A percentile compares a stretch with the other conserved stretches of the same genome.
Conservation (phyloP, 2,329 filamentous ascomycete genomes). For the Orbilia ellipsospora region DNA sequence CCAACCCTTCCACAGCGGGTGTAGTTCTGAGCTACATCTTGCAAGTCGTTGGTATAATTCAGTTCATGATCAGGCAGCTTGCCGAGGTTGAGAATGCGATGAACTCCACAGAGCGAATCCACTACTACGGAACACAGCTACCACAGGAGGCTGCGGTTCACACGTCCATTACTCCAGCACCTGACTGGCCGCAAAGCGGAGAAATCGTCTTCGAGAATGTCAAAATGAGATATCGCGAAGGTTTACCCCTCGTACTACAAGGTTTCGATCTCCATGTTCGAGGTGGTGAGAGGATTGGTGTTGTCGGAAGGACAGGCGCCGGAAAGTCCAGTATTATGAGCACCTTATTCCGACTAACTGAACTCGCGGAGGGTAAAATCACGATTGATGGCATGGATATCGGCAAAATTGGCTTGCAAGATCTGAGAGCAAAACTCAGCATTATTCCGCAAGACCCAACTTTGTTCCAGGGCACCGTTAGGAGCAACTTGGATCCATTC, state of each 20-base stretch:
- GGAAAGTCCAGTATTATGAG: constrained; percentile 88
- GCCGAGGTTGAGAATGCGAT: constrained; percentile 99
- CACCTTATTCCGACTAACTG: constrained; percentile 80
- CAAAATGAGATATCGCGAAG: constrained; percentile 79
- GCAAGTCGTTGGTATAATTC: constrained; percentile 92
- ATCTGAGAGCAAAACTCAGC: constrained; percentile 78
- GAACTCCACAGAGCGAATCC: constrained; percentile 94
- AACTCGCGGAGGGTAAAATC: constrained; percentile 72
- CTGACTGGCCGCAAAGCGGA: constrained; percentile 85
- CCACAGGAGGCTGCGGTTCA: constrained; percentile 90
- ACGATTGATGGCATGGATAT: constrained; percentile 76
- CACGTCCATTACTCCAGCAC: constrained; percentile 73
- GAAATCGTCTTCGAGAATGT: constrained; percentile 81
- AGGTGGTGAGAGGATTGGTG: constrained; percentile 81
- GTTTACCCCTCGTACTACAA: constrained; percentile 77
- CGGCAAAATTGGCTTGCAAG: constrained; percentile 77
- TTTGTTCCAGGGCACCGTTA: constrained; percentile 81
- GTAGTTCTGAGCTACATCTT: constrained; percentile 94
- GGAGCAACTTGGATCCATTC: constrained; percentile 84
- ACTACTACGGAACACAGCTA: constrained; percentile 89
- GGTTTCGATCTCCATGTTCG: constrained; percentile 77
- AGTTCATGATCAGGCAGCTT: constrained; percentile 92
- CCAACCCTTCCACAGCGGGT: constrained; percentile 84
- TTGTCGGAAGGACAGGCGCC: constrained; percentile 83
- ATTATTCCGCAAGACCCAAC: constrained; percentile 89